A percentile compares a stretch with the other conserved stretches of the same genome.
Evolutionary conservation across 331 rosid species (phyloP).

Genomic region (Saraca asoca): DNA sequence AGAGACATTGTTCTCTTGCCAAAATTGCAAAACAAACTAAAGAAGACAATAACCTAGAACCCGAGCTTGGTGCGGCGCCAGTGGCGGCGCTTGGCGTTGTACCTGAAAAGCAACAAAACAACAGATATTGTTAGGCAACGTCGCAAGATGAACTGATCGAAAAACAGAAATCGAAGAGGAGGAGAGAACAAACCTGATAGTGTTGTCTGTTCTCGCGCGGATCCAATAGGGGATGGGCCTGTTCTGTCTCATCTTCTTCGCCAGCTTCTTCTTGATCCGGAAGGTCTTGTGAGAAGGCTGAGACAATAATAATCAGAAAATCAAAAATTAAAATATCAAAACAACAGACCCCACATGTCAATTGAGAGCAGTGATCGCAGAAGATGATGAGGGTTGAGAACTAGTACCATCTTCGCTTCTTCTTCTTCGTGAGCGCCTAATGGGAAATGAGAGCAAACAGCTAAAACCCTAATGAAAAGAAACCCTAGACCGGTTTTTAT

Average conservation of each 20-base stretch:
- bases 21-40: too few relatives aligned
- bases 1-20: too few relatives aligned
- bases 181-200: constrained; percentile 50
- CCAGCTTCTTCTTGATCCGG: constrained; percentile 84
- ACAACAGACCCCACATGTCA: too few relatives aligned
- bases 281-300: constrained; percentile 94
- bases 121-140: neutral
- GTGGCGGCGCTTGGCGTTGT: constrained; percentile 94
- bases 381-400: neutral
- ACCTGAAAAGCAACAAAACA: constrained; percentile 44
- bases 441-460: neutral
- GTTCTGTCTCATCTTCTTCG: constrained; percentile 96
- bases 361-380: neutral
- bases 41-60: constrained; percentile 48
- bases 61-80: constrained; percentile 99
- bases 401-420: constrained; percentile 37
- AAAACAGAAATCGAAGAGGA: neutral
- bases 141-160: fast-evolving
- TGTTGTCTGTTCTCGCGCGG: constrained; percentile 87
- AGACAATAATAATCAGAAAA: neutral
- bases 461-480: constrained; percentile 10
- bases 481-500: neutral
- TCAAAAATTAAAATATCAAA: constrained; percentile 7
- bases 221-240: constrained; percentile 93
- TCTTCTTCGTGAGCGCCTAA: constrained; percentile 22